phyloP scores from a whole-genome alignment of 2,329 filamentous ascomycete genomes.

The Aschersonia sp. region DNA sequence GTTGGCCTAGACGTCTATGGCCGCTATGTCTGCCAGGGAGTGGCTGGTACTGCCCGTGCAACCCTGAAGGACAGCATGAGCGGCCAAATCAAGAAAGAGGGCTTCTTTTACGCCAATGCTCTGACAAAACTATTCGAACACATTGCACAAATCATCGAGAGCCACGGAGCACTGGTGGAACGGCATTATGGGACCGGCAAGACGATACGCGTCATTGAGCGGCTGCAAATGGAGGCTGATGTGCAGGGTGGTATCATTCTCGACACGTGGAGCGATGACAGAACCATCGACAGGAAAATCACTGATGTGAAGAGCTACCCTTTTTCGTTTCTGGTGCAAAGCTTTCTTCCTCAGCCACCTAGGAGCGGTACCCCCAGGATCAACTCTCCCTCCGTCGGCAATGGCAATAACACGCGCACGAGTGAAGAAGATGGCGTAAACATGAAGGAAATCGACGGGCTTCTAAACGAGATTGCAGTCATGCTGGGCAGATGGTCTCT shows the following conservation, averaged over 20 bases:
- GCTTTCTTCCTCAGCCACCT: conserved; percentile 64
- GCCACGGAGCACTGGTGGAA: conserved; percentile 81
- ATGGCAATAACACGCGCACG: conserved; percentile 34
- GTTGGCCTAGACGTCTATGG: conserved; percentile 92
- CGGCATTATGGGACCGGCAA: conserved; percentile 84
- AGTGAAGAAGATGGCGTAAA: conserved; percentile 89
- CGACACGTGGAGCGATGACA: conserved; percentile 89
- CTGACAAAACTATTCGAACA: conserved; percentile 92
- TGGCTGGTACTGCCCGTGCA: conserved; percentile 66
- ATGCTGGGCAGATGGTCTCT: conserved; percentile 92
- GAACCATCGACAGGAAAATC: conserved; percentile 67
- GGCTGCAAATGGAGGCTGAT: conserved; percentile 86
- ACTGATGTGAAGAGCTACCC: conserved; percentile 97
- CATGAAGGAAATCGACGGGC: conserved; percentile 86
- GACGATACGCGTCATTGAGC: conserved; percentile 89
- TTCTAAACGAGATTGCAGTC: conserved; percentile 75
- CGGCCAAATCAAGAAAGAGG: conserved; percentile 40
- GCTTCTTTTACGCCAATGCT: conserved; percentile 82
- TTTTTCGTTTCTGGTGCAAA: conserved; percentile 92
- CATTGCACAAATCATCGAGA: conserved; percentile 90
- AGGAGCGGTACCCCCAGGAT: conserved; percentile 50
- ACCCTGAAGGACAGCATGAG: conserved; percentile 59
- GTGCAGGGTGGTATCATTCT: conserved; percentile 91
- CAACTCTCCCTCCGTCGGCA: conserved; percentile 57
- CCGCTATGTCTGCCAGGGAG: conserved; percentile 87